Evolutionary conservation across 768 basidiomycete species (phyloP), one percentile per base, ranked within the genome.

Genomic region (Kwoniella sp.): DNA sequence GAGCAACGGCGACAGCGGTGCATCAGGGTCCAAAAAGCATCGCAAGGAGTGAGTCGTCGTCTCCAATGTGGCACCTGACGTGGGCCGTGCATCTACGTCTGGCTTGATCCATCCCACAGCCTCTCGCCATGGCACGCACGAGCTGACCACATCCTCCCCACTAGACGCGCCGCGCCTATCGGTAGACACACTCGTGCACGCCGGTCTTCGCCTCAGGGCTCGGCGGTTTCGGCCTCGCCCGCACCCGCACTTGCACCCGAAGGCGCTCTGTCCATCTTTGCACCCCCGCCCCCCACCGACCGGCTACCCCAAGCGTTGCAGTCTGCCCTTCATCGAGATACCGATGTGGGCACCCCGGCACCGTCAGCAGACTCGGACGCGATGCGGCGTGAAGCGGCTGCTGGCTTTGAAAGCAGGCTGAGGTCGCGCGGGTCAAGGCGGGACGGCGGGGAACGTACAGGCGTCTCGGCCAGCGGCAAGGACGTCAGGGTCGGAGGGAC

Each of bases 401-500:
- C 63, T 27, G 64, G 67, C 2, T 57, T 65, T 22, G 58, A 62
- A 33, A 57, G 56, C 11, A 43, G 63, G 34, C 41, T 58, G 29
- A 34, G 61, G 19, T 52, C 50, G 9, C 22, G 46, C 15, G 36
- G 38, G 20, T 48, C 57, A 9, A 40, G 41, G 28, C 37, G 51
- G 31, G 60, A 63, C 7, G 47, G 50, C 17, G 55, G 42, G 19
- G 58, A 62, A n/a, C 47, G 57, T 32, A 55, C 62, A 3, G 67
- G 67, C 14, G 62, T 69, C 1, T 56, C 43, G 17, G 67, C 67
- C 10, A 47, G 39, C 36, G 67, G 67, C 12, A 63, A 60, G 45
- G 67, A 64, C 29, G 67, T 66, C 34, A 65, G 58, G 34, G 59
- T 69, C n/a, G 63, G 61, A 10, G 56, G 57, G 7, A 44, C 50